phyloP scores from a whole-genome alignment of 805 yeast genomes.

The Peterozyma xylosa region DNA sequence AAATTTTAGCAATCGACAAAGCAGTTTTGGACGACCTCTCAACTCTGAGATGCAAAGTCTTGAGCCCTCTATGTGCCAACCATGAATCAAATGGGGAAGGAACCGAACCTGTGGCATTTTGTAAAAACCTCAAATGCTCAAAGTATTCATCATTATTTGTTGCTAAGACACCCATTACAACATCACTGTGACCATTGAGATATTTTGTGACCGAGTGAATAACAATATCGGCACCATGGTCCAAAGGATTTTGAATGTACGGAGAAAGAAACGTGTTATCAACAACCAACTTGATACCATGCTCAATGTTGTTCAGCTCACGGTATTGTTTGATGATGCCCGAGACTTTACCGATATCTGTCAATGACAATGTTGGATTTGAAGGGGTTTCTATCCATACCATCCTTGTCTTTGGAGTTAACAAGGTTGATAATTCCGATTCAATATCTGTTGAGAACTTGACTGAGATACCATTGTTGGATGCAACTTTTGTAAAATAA shows the following conservation, averaged over 20 bases:
- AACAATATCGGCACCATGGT: constrained; percentile 79
- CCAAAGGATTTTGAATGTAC: constrained; percentile 77
- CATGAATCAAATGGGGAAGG: constrained; percentile 89
- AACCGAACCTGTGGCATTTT: constrained; percentile 82
- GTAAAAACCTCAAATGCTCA: constrained; percentile 66
- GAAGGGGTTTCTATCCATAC: constrained; percentile 90
- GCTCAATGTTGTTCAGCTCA: constrained; percentile 35
- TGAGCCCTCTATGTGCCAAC: constrained; percentile 89
- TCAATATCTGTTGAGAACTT: constrained; percentile 61
- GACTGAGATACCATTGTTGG: constrained; percentile 66
- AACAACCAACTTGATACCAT: constrained; percentile 58
- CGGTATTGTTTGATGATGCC: constrained; percentile 33
- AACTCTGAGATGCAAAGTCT: constrained; percentile 77
- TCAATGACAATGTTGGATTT: constrained; percentile 76
- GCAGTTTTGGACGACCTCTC: constrained; percentile 65
- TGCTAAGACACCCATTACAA: constrained; percentile 78
- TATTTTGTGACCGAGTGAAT: constrained; percentile 87
- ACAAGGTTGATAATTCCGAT: constrained; percentile 45
- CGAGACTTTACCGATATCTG: constrained; percentile 63
- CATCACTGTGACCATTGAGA: constrained; percentile 90
- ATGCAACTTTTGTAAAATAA: constrained; percentile 81
- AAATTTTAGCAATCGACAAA: constrained; percentile 58
- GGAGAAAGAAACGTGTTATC: constrained; percentile 89
- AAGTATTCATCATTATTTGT: constrained; percentile 55
- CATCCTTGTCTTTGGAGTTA: constrained; percentile 58